Base-by-base conservation (phyloP, 2,329 filamentous ascomycete genomes). In the Exophiala oligosperma region DNA sequence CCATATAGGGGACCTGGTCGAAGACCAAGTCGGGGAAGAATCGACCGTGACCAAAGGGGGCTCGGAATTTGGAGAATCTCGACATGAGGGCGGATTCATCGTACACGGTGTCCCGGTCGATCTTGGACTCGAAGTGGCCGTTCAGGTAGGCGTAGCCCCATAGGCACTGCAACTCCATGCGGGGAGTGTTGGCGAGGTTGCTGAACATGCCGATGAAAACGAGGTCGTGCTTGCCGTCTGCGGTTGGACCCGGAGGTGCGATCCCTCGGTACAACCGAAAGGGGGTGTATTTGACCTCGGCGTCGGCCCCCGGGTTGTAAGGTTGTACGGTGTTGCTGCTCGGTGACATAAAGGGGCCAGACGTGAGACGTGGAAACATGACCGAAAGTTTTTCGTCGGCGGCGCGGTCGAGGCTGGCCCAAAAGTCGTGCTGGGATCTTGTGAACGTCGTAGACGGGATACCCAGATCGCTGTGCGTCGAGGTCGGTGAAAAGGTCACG, bases 1-100 rank as follows among this genome's bases (percentile, higher is more conserved):
- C 89, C 17, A 91, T 70, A 67, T 91, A 94, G 3, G 88, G 88
- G 54, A 93, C 70, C 0, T 82, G 82, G 70, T 94, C 90, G 67
- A 93, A 92, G 17, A 90, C 85, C 63, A 92, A 86, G 69, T 90
- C 88, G 0, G 86, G 86, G 57, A 81, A 78, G 67, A 77, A 80
- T 40, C 76, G 77, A 1, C 88, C 88, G 67, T 84, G 86, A 0
- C 88, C 88, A 2, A 76, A 80, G 1, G 87, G 84, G 66, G 89
- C 89, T 26, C 89, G 79, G 81, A 86, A 87, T 63, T 80, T 84
- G 3, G 87, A 86, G 69, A 88, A 93, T 38, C 88, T 83, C 21
- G 81, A 85, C 68, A 88, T 79, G 48, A 91, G 74, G 24, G 86
- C 80, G 0, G 86, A 84, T 64, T 88, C 80, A 66, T 75, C 76